Conservation (phyloP, 2,329 filamentous ascomycete genomes). For the Xylariaceae sp. region DNA sequence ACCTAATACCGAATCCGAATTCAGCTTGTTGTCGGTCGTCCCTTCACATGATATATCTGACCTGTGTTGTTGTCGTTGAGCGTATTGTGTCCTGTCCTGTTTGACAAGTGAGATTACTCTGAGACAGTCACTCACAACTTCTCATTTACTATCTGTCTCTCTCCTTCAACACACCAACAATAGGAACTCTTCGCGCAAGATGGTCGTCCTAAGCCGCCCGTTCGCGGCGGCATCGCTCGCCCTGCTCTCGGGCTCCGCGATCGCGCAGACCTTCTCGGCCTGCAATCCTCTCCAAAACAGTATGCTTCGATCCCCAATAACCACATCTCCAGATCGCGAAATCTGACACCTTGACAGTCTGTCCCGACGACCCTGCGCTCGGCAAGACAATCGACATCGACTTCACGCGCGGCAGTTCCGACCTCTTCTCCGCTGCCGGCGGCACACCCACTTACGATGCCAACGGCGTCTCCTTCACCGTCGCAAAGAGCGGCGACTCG, state of each 20-base stretch:
- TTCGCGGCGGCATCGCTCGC: slow-evolving; percentile 19
- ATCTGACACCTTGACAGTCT: slow-evolving; percentile 43
- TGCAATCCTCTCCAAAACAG: slow-evolving; percentile 31
- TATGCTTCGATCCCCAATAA: slow-evolving; percentile 19
- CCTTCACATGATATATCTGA: background rate
- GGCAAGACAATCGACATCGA: slow-evolving; percentile 79
- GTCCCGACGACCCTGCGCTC: slow-evolving; percentile 72
- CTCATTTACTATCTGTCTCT: background rate
- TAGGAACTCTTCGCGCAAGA: slow-evolving; percentile 10
- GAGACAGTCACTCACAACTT: background rate
- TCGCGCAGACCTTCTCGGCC: slow-evolving; percentile 30
- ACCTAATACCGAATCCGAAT: too few relatives aligned
- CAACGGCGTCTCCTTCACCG: slow-evolving; percentile 76
- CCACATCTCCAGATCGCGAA: background rate
- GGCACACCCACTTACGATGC: slow-evolving; percentile 67
- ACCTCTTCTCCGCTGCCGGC: slow-evolving; percentile 66
- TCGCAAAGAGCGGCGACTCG: slow-evolving; percentile 71
- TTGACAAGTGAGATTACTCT: background rate
- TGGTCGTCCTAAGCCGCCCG: slow-evolving; percentile 22
- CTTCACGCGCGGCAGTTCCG: slow-evolving; percentile 71
- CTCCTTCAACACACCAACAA: background rate
- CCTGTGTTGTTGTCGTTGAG: too few relatives aligned
- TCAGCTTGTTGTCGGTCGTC: too few relatives aligned
- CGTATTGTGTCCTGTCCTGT: too few relatives aligned
- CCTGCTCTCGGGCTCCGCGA: slow-evolving; percentile 21